phyloP scores from a whole-genome alignment of 352 stramenopile genomes.

The Elongisporangium anandrum region DNA sequence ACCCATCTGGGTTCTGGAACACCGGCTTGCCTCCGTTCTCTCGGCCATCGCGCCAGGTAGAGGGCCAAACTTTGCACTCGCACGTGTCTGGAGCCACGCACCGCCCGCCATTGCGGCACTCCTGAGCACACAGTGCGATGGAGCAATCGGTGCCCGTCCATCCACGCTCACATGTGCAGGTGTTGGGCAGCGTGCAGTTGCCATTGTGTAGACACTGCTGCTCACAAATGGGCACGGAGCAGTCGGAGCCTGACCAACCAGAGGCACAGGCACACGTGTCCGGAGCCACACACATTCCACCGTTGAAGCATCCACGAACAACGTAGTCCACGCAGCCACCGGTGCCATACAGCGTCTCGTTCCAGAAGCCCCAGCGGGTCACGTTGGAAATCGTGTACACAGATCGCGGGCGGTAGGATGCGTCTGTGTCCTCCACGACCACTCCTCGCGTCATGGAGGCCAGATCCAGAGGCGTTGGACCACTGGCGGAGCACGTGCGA shows the following conservation, averaged over 20 bases:
- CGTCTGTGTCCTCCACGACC: slow-evolving; percentile 90
- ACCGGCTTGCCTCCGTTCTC: slow-evolving; percentile 85
- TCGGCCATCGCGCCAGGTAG: slow-evolving; percentile 88
- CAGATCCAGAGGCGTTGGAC: slow-evolving; percentile 28
- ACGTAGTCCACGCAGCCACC: slow-evolving; percentile 91
- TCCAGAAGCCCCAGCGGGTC: slow-evolving; percentile 56
- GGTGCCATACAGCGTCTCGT: slow-evolving; percentile 32
- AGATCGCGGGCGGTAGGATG: slow-evolving; percentile 84
- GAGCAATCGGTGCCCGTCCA: slow-evolving; percentile 89
- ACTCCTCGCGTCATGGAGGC: slow-evolving; percentile 11
- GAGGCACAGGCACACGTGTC: slow-evolving; percentile 74
- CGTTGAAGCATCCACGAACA: slow-evolving; percentile 93
- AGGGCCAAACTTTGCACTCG: slow-evolving; percentile 86
- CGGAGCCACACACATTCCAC: slow-evolving; percentile 91
- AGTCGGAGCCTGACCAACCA: slow-evolving; percentile 81
- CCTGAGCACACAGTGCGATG: slow-evolving; percentile 87
- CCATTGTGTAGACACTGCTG: slow-evolving; percentile 77
- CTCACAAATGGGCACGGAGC: slow-evolving; percentile 66
- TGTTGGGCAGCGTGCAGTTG: slow-evolving; percentile 91
- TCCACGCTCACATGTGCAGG: slow-evolving; percentile 88
- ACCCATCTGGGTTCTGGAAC: slow-evolving; percentile 89
- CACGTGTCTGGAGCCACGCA: slow-evolving; percentile 86
- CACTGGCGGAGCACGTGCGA: slow-evolving; percentile 58
- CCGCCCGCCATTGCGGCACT: slow-evolving; percentile 84
- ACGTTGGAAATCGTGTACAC: slow-evolving; percentile 65